These are phyloP conservation scores for Magnusiomyces tetraspermus DNA, from an alignment of 1,139 yeast genomes.

Conservation along the genomic window DNA sequence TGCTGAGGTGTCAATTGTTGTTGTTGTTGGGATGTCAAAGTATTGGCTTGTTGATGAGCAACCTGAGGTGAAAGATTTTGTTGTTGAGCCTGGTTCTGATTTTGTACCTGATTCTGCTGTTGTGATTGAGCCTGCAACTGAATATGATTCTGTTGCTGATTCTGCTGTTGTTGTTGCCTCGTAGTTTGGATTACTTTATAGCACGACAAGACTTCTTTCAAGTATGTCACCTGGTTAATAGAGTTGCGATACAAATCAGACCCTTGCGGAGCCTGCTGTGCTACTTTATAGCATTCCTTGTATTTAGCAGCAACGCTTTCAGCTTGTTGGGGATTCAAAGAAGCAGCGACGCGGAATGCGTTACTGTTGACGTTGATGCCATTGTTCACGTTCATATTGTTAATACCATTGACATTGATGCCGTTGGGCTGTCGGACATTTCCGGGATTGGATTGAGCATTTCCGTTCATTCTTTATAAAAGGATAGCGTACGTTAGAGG, in stretches of 20 bases:
- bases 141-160: background rate
- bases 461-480: background rate
- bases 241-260: background rate
- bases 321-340: background rate
- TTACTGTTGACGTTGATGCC: background rate
- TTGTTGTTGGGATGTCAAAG: background rate
- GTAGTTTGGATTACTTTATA: background rate
- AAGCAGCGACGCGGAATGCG: background rate
- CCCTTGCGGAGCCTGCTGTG: background rate
- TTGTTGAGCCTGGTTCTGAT: background rate
- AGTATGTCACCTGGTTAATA: background rate
- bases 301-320: background rate
- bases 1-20: background rate
- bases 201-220: background rate
- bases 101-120: background rate
- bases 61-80: slow-evolving; percentile 6
- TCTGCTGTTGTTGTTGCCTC: background rate
- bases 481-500: too few relatives aligned
- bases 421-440: background rate
- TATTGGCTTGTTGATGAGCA: background rate
- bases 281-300: background rate
- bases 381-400: too few relatives aligned
- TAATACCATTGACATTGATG: too few relatives aligned
- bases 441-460: background rate
- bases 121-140: background rate